A percentile compares a stretch with the other conserved stretches of the same genome.
These are phyloP conservation scores for Aspergillus felis DNA, from an alignment of 2,329 filamentous ascomycete species.

Conservation along the genomic window DNA sequence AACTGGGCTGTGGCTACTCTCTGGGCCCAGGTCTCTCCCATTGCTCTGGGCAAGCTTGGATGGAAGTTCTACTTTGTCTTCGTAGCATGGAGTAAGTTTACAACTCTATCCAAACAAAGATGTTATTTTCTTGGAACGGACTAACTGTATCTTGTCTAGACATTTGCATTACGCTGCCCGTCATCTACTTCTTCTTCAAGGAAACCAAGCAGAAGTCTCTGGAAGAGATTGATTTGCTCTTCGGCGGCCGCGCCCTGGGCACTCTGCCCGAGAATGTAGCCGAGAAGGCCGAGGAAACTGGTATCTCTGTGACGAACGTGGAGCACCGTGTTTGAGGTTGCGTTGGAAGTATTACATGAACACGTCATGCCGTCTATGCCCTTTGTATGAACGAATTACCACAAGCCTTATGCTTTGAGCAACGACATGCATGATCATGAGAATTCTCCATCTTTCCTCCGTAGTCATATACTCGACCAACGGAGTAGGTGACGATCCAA, in stretches of 20 bases:
- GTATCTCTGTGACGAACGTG: background rate
- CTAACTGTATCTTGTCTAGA: slow-evolving; percentile 18
- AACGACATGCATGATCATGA: background rate
- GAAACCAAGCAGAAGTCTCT: slow-evolving; percentile 53
- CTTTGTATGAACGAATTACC: background rate
- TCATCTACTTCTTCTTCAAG: slow-evolving; percentile 51
- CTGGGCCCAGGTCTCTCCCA: slow-evolving; percentile 57
- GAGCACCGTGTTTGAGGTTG: background rate
- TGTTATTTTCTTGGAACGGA: background rate
- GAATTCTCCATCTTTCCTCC: background rate
- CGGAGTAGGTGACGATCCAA: background rate
- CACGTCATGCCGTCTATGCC: background rate
- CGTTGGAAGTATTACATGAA: background rate
- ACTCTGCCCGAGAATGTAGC: slow-evolving; percentile 40
- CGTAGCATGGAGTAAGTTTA: slow-evolving; percentile 45
- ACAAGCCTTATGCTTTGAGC: background rate
- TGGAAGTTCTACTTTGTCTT: slow-evolving; percentile 60
- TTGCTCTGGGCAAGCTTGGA: slow-evolving; percentile 45
- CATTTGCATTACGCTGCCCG: slow-evolving; percentile 36
- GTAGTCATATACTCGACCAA: too few relatives aligned
- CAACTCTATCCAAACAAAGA: background rate
- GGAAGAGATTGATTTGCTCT: slow-evolving; percentile 57
- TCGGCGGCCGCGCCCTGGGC: slow-evolving; percentile 51
- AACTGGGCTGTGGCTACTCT: slow-evolving; percentile 59
- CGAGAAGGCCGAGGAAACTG: background rate